Percentiles rank a stretch among this genome's conserved stretches.
These are phyloP conservation scores for Ustilago shanxiensis DNA, from an alignment of 1,284 basidiomycete species.

Conservation along the genomic window DNA sequence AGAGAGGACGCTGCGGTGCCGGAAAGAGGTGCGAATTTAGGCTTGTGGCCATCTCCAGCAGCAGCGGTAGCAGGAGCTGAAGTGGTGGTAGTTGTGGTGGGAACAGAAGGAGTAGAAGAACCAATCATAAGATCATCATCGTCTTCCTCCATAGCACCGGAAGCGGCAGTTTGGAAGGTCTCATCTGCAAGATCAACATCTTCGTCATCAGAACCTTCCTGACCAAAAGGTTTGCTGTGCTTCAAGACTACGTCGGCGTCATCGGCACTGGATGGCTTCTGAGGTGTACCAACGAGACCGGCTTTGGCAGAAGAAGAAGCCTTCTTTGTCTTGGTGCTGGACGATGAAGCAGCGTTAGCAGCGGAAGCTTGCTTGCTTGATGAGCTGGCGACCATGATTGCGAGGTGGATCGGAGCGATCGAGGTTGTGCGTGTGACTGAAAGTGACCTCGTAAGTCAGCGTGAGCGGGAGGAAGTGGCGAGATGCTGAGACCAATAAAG, in stretches of 20 bases:
- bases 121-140: slow-evolving; percentile 55
- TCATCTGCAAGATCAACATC: slow-evolving; percentile 44
- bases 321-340: slow-evolving; percentile 20
- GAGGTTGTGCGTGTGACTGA: too few relatives aligned
- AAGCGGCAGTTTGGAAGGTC: slow-evolving; percentile 24
- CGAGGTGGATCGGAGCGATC: neutral
- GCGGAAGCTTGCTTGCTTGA: slow-evolving; percentile 29
- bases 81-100: neutral
- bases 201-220: slow-evolving; percentile 46
- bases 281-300: slow-evolving; percentile 18
- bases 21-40: slow-evolving; percentile 38
- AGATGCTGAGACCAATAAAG: too few relatives aligned
- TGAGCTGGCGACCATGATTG: slow-evolving; percentile 31
- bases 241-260: slow-evolving; percentile 25
- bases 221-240: slow-evolving; percentile 52
- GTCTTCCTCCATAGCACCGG: slow-evolving; percentile 28
- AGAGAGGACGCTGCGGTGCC: slow-evolving; percentile 9
- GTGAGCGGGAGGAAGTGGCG: too few relatives aligned
- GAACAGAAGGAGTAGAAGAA: slow-evolving; percentile 12
- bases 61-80: neutral
- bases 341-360: neutral
- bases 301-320: slow-evolving; percentile 13
- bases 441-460: too few relatives aligned
- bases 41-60: slow-evolving; percentile 11
- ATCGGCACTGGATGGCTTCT: neutral